A percentile compares a stretch with the other conserved stretches of the same genome.
phyloP scores from a whole-genome alignment of 331 rosid species.

The Saraca asoca region DNA sequence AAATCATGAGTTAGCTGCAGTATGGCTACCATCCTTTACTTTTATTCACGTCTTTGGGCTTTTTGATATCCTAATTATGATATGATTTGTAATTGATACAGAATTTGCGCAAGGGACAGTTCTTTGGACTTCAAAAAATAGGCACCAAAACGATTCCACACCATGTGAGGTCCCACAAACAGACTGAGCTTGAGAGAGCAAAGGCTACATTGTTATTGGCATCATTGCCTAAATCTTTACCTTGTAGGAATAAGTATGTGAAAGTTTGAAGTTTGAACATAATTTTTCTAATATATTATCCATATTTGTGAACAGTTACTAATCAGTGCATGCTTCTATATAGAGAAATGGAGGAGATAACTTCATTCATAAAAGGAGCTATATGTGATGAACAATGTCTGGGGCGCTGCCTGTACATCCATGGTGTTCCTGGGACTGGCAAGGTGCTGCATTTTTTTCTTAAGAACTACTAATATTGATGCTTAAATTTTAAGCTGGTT shows the following conservation, averaged over 20 bases:
- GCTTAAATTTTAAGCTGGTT: constrained; percentile 18
- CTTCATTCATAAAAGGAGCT: constrained; percentile 81
- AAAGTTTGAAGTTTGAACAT: constrained; percentile 29
- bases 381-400: constrained; percentile 81
- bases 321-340: constrained; percentile 33
- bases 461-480: constrained; percentile 7
- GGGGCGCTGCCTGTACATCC: constrained; percentile 90
- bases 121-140: constrained; percentile 83
- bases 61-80: constrained; percentile 37
- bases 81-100: constrained; percentile 40
- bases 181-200: constrained; percentile 87
- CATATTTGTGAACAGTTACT: constrained; percentile 21
- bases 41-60: constrained; percentile 26
- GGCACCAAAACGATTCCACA: constrained; percentile 81
- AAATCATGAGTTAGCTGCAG: constrained; percentile 72
- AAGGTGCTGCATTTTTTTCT: constrained; percentile 53
- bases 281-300: constrained; percentile 16
- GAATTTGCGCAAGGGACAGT: constrained; percentile 76
- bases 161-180: constrained; percentile 81
- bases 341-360: constrained; percentile 90
- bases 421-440: constrained; percentile 99
- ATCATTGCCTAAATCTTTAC: constrained; percentile 80
- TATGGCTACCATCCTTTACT: constrained; percentile 47
- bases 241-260: constrained; percentile 89
- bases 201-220: constrained; percentile 83